Base-by-base conservation (phyloP, 2,329 filamentous ascomycete genomes). In the Phaeomoniella chlamydospora region DNA sequence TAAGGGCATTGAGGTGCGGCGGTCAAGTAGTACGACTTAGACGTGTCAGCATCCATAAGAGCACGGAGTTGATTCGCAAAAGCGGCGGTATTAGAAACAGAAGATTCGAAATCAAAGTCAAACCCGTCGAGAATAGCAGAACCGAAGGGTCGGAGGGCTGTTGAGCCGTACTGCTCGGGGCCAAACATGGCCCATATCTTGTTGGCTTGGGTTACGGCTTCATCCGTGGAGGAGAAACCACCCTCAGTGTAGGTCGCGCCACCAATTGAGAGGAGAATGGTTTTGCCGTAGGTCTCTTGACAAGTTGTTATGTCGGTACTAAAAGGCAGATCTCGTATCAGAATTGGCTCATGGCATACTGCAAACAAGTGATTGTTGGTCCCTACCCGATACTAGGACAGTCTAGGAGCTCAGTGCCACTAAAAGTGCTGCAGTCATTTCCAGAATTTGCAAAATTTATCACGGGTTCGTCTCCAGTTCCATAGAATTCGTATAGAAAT, bases 131-230 rank as follows among this genome's bases (percentile, higher is more conserved):
- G 58, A 3, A 72, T 62, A 6, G 74, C 71, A 10, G 22, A 26
- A 37, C 76, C 76, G 50, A 85, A 85, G 1, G 80, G 80, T 5
- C 81, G 72, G 38, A 71, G 63, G 5, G 59, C 59, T 2, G 53
- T 55, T 29, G 55, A 62, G 18, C 55, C 59, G 10, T 56, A 46
- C 26, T 54, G 49, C 5, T 55, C 50, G 3, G 79, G 74, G 2
- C 80, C 80, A 51, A 84, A 85, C 42, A 76, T 78, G 35, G 70
- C 62, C 80, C 80, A 86, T 38, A 86, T 58, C 14, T 68, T 62
- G 37, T 77, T 57, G 0, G 80, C 80, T 2, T 70, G 70, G 1
- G 59, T 50, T 14, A 61, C 51, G 4, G 78, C 78, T 1, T 61
- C 67, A 1, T 55, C 43, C 1, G 60, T 45, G n/a, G 64, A 68